Evolutionary conservation across 352 stramenopile genomes (phyloP).

Genomic region (Peronosclerospora sorghi): DNA sequence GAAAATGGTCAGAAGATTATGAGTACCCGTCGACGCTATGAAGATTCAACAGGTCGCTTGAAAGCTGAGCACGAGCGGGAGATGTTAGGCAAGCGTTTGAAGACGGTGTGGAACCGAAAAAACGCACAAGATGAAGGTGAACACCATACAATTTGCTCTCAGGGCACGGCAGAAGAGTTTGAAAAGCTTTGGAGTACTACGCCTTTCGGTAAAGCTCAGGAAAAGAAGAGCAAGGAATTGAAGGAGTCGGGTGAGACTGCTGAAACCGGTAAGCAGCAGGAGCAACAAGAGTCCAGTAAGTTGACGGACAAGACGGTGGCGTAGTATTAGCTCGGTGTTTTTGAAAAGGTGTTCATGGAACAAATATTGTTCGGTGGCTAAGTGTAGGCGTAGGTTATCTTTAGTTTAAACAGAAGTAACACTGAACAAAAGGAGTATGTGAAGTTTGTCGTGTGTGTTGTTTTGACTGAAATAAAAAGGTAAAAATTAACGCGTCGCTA

Average conservation of each 20-base stretch:
- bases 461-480: too few relatives aligned
- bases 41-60: constrained; percentile 66
- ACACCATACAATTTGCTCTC: constrained; percentile 47
- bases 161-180: constrained; percentile 50
- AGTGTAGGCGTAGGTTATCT: neutral
- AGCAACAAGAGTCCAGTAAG: constrained; percentile 14
- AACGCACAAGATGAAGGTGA: constrained; percentile 51
- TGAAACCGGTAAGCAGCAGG: constrained; percentile 3
- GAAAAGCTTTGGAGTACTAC: constrained; percentile 65
- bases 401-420: too few relatives aligned
- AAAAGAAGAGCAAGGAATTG: constrained; percentile 47
- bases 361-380: neutral
- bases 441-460: too few relatives aligned
- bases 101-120: constrained; percentile 71
- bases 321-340: too few relatives aligned
- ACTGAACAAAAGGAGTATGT: too few relatives aligned
- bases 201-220: constrained; percentile 52
- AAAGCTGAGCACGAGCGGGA: constrained; percentile 80
- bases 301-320: neutral
- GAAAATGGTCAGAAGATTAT: constrained; percentile 45
- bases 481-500: too few relatives aligned
- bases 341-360: too few relatives aligned
- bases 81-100: constrained; percentile 40
- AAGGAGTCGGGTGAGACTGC: constrained; percentile 25
- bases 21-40: constrained; percentile 73